Conservation (phyloP, 202 grass and related monocot species). For the Bolboschoenoplectus hybrid region DNA sequence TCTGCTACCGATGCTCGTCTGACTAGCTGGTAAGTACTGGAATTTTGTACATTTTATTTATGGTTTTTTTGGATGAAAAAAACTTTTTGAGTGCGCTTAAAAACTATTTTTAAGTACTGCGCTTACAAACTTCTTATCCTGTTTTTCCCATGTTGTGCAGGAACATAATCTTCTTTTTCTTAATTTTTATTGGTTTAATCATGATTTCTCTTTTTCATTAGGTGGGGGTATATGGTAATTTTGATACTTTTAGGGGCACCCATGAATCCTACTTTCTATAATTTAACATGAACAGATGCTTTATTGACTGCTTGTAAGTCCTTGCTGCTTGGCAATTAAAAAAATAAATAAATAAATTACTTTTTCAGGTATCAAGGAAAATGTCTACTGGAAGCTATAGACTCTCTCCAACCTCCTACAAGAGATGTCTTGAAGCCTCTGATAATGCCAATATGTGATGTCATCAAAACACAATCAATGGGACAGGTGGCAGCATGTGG, state of each 20-base stretch:
- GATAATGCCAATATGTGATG: conserved; percentile 96
- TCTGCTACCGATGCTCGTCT: conserved; percentile 66
- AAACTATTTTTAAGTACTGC: no score
- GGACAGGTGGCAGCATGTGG: conserved; percentile 85
- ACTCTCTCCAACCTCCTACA: conserved; percentile 74
- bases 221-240: not conserved
- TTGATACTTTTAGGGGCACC: not conserved
- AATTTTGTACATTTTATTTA: not conserved
- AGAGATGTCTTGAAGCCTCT: conserved; percentile 88
- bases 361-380: conserved; percentile 73
- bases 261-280: not conserved
- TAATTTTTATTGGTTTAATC: not conserved
- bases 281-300: not conserved
- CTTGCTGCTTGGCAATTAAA: not conserved
- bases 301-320: not conserved
- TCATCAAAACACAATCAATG: conserved; percentile 77
- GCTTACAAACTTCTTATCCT: not conserved
- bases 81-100: not conserved
- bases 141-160: not conserved
- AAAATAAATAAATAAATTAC: not conserved
- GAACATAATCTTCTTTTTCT: not conserved
- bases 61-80: not conserved
- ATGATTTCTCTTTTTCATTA: not conserved
- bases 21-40: conserved; percentile 64
- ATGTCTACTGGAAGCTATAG: conserved; percentile 84